These are phyloP conservation scores for Globisporangium cylindrosporum DNA, from an alignment of 352 stramenopile species.

Conservation along the genomic window DNA sequence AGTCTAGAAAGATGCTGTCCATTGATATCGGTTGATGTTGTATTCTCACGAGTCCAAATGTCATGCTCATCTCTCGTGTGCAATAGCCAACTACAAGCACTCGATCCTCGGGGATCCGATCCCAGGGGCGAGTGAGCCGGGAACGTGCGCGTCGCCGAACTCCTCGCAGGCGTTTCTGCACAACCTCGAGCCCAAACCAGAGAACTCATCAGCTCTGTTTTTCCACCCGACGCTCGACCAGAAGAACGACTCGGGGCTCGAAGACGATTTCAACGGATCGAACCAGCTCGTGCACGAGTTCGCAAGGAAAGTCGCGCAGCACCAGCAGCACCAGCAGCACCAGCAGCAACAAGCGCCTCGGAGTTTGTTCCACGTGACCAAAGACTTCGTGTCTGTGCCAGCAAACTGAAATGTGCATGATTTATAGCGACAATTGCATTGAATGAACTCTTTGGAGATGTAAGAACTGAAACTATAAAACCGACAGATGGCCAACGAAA, in stretches of 20 bases:
- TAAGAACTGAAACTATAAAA: background rate
- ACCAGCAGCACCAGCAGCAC: background rate
- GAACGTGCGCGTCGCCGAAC: slow-evolving; percentile 18
- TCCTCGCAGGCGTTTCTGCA: slow-evolving; percentile 57
- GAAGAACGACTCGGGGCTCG: slow-evolving; percentile 39
- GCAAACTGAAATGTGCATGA: slow-evolving; percentile 8
- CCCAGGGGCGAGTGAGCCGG: slow-evolving; percentile 30
- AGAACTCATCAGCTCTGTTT: slow-evolving; percentile 58
- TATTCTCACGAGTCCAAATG: background rate
- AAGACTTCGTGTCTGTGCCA: slow-evolving; percentile 2
- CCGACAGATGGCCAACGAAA: background rate
- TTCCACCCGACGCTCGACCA: slow-evolving; percentile 62
- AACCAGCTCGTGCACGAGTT: slow-evolving; percentile 53
- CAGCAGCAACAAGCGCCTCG: slow-evolving; percentile 15
- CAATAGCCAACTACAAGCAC: slow-evolving; percentile 61
- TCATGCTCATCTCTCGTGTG: background rate
- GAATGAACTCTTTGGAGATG: background rate
- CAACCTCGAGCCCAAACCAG: slow-evolving; percentile 42
- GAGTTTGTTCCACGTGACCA: slow-evolving; percentile 12
- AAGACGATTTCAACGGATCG: slow-evolving; percentile 56
- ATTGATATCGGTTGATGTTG: background rate
- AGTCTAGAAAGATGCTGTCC: background rate
- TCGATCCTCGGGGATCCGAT: slow-evolving; percentile 68
- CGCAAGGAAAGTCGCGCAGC: slow-evolving; percentile 28
- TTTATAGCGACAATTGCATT: background rate